phyloP scores from a whole-genome alignment of 768 basidiomycete species.

The Roridomyces roridus region DNA sequence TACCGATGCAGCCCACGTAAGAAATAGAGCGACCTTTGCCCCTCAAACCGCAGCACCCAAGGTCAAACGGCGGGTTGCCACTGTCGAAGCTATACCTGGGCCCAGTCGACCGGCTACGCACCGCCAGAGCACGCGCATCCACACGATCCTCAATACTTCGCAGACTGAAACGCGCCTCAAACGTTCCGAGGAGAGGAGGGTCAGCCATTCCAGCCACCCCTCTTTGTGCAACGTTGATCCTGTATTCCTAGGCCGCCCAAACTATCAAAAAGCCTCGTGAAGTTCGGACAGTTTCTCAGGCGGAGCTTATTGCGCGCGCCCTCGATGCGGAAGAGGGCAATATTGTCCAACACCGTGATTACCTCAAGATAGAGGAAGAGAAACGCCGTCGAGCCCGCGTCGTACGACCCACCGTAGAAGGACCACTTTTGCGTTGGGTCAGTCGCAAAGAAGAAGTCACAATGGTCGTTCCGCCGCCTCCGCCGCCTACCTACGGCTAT shows the following conservation, averaged over 20 bases:
- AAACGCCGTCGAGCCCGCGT: conserved; percentile 74
- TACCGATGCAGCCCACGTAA: conserved; percentile 70
- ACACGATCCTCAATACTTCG: conserved; percentile 75
- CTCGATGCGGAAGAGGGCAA: conserved; percentile 90
- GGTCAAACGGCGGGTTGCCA: conserved; percentile 56
- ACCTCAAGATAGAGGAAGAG: conserved; percentile 82
- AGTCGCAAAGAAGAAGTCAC: conserved; percentile 67
- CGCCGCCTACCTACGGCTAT: conserved; percentile 29
- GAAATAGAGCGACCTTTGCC: conserved; percentile 72
- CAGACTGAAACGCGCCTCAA: conserved; percentile 71
- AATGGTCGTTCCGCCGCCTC: conserved; percentile 46
- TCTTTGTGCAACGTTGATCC: not conserved
- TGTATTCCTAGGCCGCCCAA: conserved; percentile 52
- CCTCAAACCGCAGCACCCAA: conserved; percentile 41
- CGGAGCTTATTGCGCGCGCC: conserved; percentile 83
- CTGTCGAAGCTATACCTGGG: conserved; percentile 54
- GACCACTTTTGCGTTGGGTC: conserved; percentile 75
- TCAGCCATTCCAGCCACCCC: conserved; percentile 28
- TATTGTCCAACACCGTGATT: conserved; percentile 76
- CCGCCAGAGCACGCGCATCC: conserved; percentile 67
- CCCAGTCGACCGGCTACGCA: conserved; percentile 28
- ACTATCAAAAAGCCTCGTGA: conserved; percentile 67
- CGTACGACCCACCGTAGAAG: conserved; percentile 65
- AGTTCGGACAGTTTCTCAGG: conserved; percentile 69
- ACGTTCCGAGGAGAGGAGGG: conserved; percentile 68